These are phyloP conservation scores for Margaritispora aquatica DNA, from an alignment of 495 filamentous ascomycete genomes.

Conservation along the genomic window DNA sequence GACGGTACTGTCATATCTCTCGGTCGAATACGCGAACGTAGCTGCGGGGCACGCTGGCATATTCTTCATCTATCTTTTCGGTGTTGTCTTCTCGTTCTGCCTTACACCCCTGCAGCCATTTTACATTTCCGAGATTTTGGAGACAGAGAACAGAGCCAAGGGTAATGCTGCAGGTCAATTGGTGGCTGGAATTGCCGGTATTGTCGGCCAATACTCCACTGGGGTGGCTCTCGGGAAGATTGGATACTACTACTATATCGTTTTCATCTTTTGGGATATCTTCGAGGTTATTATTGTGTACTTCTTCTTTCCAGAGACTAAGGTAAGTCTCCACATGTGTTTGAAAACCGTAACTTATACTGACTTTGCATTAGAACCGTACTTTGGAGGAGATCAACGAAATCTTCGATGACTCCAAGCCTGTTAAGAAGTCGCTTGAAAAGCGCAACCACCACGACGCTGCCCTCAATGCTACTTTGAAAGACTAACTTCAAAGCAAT, in stretches of 20 bases:
- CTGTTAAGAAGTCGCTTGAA: slow-evolving; percentile 34
- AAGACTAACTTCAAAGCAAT: neutral
- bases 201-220: slow-evolving; percentile 41
- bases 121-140: slow-evolving; percentile 32
- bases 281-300: slow-evolving; percentile 49
- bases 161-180: slow-evolving; percentile 35
- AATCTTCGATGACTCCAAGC: slow-evolving; percentile 44
- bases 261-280: slow-evolving; percentile 46
- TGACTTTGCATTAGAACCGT: no score
- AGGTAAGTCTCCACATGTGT: no score
- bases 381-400: slow-evolving; percentile 54
- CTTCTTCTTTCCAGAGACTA: slow-evolving; percentile 64
- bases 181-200: slow-evolving; percentile 32
- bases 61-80: slow-evolving; percentile 57
- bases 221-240: slow-evolving; percentile 45
- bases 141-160: slow-evolving; percentile 41
- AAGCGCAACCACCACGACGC: neutral
- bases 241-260: slow-evolving; percentile 41
- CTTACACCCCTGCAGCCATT: slow-evolving; percentile 50
- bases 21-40: slow-evolving; percentile 34
- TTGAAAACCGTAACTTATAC: no score
- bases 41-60: slow-evolving; percentile 39
- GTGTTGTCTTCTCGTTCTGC: slow-evolving; percentile 50
- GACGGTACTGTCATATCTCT: slow-evolving; percentile 41
- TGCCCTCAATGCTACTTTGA: neutral